Conservation (phyloP, 192 early-diverging fungal genomes). For the Chytriomyces hyalinus region DNA sequence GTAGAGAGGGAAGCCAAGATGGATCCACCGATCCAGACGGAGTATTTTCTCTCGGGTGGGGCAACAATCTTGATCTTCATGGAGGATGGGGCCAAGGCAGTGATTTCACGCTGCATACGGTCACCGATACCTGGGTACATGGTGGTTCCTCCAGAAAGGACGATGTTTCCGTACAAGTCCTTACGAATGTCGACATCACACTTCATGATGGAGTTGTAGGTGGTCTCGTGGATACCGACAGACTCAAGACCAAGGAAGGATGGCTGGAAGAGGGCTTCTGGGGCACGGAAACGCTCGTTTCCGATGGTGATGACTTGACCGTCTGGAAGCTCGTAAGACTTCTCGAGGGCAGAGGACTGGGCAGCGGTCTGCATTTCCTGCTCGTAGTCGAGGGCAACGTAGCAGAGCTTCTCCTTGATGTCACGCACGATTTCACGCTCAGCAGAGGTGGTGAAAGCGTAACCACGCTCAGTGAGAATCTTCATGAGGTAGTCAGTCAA, state of each 20-base stretch:
- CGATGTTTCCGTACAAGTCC: constrained; percentile 96
- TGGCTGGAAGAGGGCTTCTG: constrained; percentile 98
- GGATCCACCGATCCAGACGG: constrained; percentile 99
- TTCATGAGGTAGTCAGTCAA: constrained; percentile 94
- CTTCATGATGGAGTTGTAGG: constrained; percentile 97
- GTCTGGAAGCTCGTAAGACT: constrained; percentile 98
- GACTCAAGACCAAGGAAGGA: constrained; percentile 88
- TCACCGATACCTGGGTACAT: constrained; percentile 98
- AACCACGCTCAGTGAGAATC: constrained; percentile 94
- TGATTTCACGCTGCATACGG: constrained; percentile 97
- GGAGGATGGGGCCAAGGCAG: constrained; percentile 89
- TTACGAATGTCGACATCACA: constrained; percentile 96
- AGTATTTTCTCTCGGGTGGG: constrained; percentile 98
- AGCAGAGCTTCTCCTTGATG: constrained; percentile 99
- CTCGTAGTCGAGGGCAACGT: constrained; percentile 97
- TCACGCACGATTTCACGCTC: constrained; percentile 98
- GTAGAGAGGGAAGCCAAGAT: constrained; percentile 96
- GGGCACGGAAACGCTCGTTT: constrained; percentile 97
- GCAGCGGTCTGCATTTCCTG: constrained; percentile 96
- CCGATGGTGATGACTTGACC: constrained; percentile 98
- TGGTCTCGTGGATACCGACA: constrained; percentile 94
- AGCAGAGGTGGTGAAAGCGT: constrained; percentile 93
- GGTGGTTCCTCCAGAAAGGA: constrained; percentile 95
- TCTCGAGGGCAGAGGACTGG: constrained; percentile 90
- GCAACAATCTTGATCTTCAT: constrained; percentile 99